Percentiles rank a stretch among this genome's conserved stretches.
phyloP scores from a whole-genome alignment of 2,329 filamentous ascomycete genomes.

The Sclerotinia trifoliorum region DNA sequence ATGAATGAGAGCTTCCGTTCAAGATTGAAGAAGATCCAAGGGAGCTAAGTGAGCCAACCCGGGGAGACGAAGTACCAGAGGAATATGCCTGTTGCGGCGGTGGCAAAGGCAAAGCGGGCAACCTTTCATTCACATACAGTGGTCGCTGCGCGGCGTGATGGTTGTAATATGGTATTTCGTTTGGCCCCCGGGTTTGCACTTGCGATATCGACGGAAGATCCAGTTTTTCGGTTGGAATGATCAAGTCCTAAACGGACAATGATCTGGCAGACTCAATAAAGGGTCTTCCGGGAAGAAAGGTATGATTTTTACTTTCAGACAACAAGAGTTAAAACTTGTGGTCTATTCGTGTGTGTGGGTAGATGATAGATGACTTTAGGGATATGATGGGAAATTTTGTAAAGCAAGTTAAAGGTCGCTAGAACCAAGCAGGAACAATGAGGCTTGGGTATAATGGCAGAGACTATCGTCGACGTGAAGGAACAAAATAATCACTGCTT shows the following conservation, averaged over 20 bases:
- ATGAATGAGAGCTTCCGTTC: slow-evolving; percentile 54
- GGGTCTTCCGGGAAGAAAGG: slow-evolving; percentile 26
- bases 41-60: slow-evolving; percentile 64
- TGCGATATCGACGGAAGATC: slow-evolving; percentile 86
- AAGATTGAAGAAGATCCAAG: slow-evolving; percentile 58
- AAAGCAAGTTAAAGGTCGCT: slow-evolving; percentile 12
- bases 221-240: slow-evolving; percentile 75
- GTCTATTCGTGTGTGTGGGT: slow-evolving; percentile 12
- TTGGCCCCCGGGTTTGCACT: slow-evolving; percentile 75
- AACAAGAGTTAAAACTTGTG: slow-evolving; percentile 21
- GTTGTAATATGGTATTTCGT: slow-evolving; percentile 70
- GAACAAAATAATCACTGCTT: slow-evolving; percentile 26
- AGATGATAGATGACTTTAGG: background rate
- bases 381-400: slow-evolving; percentile 8
- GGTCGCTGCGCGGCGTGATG: slow-evolving; percentile 61
- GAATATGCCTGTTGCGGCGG: slow-evolving; percentile 63
- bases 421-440: slow-evolving; percentile 17
- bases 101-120: slow-evolving; percentile 69
- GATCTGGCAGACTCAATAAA: slow-evolving; percentile 33
- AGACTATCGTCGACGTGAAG: slow-evolving; percentile 18
- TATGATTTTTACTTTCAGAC: slow-evolving; percentile 15
- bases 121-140: slow-evolving; percentile 69
- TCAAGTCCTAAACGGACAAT: slow-evolving; percentile 39
- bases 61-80: slow-evolving; percentile 71
- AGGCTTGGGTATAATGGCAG: slow-evolving; percentile 27